These are phyloP conservation scores for Rhodotorula paludigena DNA, from an alignment of 768 basidiomycete genomes.

Conservation along the genomic window DNA sequence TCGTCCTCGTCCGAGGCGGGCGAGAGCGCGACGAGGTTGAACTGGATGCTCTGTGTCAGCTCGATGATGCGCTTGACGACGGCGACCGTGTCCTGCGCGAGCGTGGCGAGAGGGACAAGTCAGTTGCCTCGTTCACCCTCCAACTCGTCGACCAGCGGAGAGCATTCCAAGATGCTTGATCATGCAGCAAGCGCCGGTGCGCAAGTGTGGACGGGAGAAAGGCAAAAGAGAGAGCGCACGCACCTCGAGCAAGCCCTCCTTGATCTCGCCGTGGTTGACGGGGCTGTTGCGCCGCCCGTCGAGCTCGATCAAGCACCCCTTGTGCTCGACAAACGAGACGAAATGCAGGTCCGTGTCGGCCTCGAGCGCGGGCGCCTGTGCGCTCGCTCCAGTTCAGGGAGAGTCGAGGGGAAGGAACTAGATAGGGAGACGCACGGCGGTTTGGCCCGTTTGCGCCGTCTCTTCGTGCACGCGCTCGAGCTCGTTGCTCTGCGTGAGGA, in stretches of 20 bases:
- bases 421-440: slow-evolving; percentile 5
- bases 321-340: slow-evolving; percentile 64
- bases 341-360: slow-evolving; percentile 77
- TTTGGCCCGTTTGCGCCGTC: slow-evolving; percentile 26
- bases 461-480: slow-evolving; percentile 28
- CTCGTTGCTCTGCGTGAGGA: slow-evolving; percentile 15
- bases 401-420: slow-evolving; percentile 55
- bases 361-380: slow-evolving; percentile 60
- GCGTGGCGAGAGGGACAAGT: background rate
- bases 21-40: slow-evolving; percentile 64
- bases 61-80: slow-evolving; percentile 59
- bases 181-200: too few relatives aligned
- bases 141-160: too few relatives aligned
- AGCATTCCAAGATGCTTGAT: too few relatives aligned
- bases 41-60: slow-evolving; percentile 56
- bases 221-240: too few relatives aligned
- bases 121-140: too few relatives aligned
- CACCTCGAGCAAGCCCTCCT: slow-evolving; percentile 29
- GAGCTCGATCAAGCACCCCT: slow-evolving; percentile 65
- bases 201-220: background rate
- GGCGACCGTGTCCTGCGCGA: slow-evolving; percentile 59
- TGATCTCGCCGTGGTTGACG: slow-evolving; percentile 57
- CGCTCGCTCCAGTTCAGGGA: slow-evolving; percentile 45
- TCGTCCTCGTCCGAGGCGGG: slow-evolving; percentile 42
- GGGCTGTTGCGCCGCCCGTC: slow-evolving; percentile 75